Percentiles rank a stretch among this genome's conserved stretches.
These are phyloP conservation scores for Boletus sp. DNA, from an alignment of 768 basidiomycete genomes.

Conservation along the genomic window DNA sequence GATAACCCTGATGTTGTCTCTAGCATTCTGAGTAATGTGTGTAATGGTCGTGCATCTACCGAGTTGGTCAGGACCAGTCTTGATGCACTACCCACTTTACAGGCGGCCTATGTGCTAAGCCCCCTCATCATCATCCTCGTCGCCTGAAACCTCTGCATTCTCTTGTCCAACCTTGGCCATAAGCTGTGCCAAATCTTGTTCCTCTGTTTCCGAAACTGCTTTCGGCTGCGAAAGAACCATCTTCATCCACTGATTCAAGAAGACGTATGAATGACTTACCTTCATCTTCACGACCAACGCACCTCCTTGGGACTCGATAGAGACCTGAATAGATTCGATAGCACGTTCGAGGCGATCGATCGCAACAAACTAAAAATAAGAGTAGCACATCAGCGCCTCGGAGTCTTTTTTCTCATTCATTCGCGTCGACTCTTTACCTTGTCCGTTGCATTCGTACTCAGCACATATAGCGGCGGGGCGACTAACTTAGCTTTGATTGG, in stretches of 20 bases:
- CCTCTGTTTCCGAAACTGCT: slow-evolving; percentile 95
- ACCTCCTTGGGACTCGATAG: slow-evolving; percentile 84
- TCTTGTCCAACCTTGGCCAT: slow-evolving; percentile 94
- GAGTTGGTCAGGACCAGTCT: no score
- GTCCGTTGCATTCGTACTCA: slow-evolving; percentile 95
- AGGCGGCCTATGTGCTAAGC: slow-evolving; percentile 8
- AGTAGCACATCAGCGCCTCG: not conserved
- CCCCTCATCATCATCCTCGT: slow-evolving; percentile 78
- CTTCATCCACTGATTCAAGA: not conserved
- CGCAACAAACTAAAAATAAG: slow-evolving; percentile 59
- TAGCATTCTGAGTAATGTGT: no score
- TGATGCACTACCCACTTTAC: no score
- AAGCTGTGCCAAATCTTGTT: slow-evolving; percentile 93
- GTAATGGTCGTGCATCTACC: no score
- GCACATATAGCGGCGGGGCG: slow-evolving; percentile 92
- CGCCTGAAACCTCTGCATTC: slow-evolving; percentile 94
- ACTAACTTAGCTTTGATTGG: slow-evolving; percentile 97
- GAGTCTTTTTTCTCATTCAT: not conserved
- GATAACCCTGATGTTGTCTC: no score
- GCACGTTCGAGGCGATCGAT: slow-evolving; percentile 93
- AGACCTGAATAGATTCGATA: slow-evolving; percentile 82
- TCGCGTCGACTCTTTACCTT: slow-evolving; percentile 50
- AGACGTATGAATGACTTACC: slow-evolving; percentile 38
- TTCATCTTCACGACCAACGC: slow-evolving; percentile 94
- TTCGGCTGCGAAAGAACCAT: slow-evolving; percentile 67